These are phyloP conservation scores for Ustilaginoidea virens DNA, from an alignment of 2,329 filamentous ascomycete species.

Conservation along the genomic window DNA sequence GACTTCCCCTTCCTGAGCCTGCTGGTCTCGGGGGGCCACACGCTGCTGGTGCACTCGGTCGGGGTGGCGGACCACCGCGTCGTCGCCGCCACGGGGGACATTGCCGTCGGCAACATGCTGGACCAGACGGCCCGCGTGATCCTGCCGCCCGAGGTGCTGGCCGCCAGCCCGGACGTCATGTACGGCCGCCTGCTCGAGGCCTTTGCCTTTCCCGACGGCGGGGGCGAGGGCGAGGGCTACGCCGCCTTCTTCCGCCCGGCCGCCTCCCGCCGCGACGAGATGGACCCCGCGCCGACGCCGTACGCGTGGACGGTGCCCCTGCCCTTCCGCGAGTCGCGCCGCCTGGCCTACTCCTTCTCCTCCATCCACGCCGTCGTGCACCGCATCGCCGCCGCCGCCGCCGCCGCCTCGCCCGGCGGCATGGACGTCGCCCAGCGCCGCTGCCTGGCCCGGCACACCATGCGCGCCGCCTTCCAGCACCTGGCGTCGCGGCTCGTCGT, in stretches of 20 bases:
- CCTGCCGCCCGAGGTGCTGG: constrained; percentile 45
- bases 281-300: constrained; percentile 23
- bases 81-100: constrained; percentile 58
- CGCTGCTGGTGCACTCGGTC: constrained; percentile 64
- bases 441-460: constrained; percentile 53
- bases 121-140: constrained; percentile 75
- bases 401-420: constrained; percentile 18
- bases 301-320: constrained; percentile 50
- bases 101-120: constrained; percentile 78
- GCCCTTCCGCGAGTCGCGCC: constrained; percentile 43
- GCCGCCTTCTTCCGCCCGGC: constrained; percentile 43
- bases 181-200: constrained; percentile 68
- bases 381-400: constrained; percentile 24
- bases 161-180: constrained; percentile 46
- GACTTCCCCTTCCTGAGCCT: constrained; percentile 82
- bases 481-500: constrained; percentile 60
- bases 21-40: constrained; percentile 85
- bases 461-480: constrained; percentile 80
- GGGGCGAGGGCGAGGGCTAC: constrained; percentile 13
- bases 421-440: constrained; percentile 46
- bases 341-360: constrained; percentile 59
- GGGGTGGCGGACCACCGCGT: constrained; percentile 55
- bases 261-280: constrained; percentile 39
- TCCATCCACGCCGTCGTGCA: constrained; percentile 42
- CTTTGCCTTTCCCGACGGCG: constrained; percentile 51